Evolutionary conservation across 306 rosid genomes (phyloP).

Genomic region (Canavalia ensiformis): DNA sequence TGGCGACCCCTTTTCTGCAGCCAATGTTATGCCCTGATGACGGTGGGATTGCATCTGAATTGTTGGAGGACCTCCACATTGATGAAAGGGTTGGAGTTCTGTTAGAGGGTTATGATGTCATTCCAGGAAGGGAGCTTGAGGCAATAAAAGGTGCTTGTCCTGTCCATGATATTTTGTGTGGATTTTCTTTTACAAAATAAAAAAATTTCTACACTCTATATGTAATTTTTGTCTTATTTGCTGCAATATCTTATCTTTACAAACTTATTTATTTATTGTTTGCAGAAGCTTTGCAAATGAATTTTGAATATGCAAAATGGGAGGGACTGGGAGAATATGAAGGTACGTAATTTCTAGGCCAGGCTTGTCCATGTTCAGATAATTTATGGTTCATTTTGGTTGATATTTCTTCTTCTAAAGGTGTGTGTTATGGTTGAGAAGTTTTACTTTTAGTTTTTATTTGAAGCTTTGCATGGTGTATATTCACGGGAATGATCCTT

Average conservation of each 20-base stretch:
- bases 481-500: neutral
- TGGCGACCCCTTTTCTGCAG: constrained; percentile 34
- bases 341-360: constrained; percentile 56
- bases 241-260: constrained; percentile 40
- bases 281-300: constrained; percentile 89
- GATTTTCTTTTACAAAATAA: constrained; percentile 2
- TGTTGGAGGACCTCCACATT: constrained; percentile 68
- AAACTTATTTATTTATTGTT: constrained; percentile 28
- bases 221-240: neutral
- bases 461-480: neutral
- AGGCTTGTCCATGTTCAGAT: too few species aligned
- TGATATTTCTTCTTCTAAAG: constrained; percentile 7
- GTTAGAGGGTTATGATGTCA: constrained; percentile 74
- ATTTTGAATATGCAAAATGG: constrained; percentile 64
- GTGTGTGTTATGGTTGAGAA: too few species aligned
- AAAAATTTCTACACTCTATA: neutral
- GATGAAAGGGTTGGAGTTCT: constrained; percentile 86
- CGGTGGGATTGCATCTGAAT: constrained; percentile 56
- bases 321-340: constrained; percentile 66
- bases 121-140: constrained; percentile 92
- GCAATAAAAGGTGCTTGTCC: constrained; percentile 71
- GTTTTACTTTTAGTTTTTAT: too few species aligned
- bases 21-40: constrained; percentile 51
- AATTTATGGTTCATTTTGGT: constrained; percentile 9
- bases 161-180: constrained; percentile 25